Evolutionary conservation across 441 rosid species (phyloP), one percentile per base, ranked within the genome.

Genomic region (Brassica hybrid): DNA sequence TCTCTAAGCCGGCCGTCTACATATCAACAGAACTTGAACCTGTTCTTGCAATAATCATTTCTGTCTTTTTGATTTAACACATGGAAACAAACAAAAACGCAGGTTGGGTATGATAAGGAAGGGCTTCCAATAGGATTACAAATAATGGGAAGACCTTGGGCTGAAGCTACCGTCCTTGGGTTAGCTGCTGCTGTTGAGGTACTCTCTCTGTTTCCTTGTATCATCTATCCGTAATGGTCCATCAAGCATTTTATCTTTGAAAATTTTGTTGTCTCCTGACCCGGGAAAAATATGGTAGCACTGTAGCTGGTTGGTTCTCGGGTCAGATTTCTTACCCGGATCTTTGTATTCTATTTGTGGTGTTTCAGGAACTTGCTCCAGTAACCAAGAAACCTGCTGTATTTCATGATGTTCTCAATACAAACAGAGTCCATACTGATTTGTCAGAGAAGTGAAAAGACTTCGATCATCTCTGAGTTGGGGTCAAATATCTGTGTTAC

Each of bases 101-200:
- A 94, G 97, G 84, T 94, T 60, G 97, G 98, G 30, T 90, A 91
- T 82, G 97, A 91, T 82, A 91, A 90, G 76, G 86, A 88, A 80
- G 97, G 97, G 71, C 94, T 91, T 74, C 97, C 97, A 1, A 88
- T 94, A 36, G 98, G 98, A 62, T 73, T 94, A 78, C 97, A 94
- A 69, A 84, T 90, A 61, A 89, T 91, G 27, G 92, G 97, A 41
- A 86, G 87, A 11, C 97, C 97, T 48, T 91, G 97, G 97, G 91
- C 86, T 4, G 98, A 94, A 82, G 97, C 96, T 70, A 84, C 96
- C 41, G 61, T 91, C 65, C 78, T 94, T 62, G 88, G 80, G 62
- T 81, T 94, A 70, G 94, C 97, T 75, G 81, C 88, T 74, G 94
- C 93, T 25, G 73, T 91, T 9, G 96, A 89, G 96, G 98, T 91